Conservation (phyloP, 139 green algal genomes). For the Chlamydomonas schloesseri region DNA sequence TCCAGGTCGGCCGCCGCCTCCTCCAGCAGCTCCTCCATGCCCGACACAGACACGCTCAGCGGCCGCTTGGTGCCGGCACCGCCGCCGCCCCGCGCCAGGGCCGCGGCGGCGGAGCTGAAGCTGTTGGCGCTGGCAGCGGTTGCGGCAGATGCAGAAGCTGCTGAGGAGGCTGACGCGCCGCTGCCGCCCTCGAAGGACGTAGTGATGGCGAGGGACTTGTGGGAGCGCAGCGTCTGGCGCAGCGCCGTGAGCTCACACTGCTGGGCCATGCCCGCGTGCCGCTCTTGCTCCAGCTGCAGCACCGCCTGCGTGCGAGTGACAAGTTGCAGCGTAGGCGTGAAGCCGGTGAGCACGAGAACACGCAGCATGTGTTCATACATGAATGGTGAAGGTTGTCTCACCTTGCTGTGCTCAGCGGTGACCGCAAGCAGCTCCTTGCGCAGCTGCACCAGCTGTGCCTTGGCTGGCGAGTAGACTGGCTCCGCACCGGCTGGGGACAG, state of each 20-base stretch:
- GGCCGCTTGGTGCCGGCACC: slow-evolving; percentile 5
- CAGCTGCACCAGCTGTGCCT: not conserved
- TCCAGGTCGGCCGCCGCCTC: slow-evolving; percentile 66
- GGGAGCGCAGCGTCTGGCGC: slow-evolving; percentile 44
- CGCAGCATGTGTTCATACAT: no score
- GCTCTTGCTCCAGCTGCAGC: slow-evolving; percentile 32
- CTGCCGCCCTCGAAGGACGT: not conserved
- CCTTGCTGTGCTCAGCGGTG: slow-evolving; percentile 16
- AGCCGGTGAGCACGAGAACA: no score
- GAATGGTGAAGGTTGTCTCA: not conserved
- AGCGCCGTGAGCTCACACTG: slow-evolving; percentile 30
- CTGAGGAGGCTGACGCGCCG: not conserved
- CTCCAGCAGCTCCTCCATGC: slow-evolving; percentile 70
- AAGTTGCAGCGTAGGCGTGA: not conserved
- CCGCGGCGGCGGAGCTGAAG: no score
- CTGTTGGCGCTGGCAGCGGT: not conserved
- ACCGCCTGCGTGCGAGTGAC: not conserved
- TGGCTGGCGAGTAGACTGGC: no score
- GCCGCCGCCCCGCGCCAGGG: no score
- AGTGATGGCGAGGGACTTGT: not conserved
- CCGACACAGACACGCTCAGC: slow-evolving; percentile 42
- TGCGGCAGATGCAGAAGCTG: not conserved
- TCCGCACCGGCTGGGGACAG: no score
- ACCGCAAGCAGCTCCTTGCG: slow-evolving; percentile 8
- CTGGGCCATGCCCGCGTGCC: slow-evolving; percentile 22